Evolutionary conservation across 306 rosid species (phyloP).

Genomic region (Geum urbanum): DNA sequence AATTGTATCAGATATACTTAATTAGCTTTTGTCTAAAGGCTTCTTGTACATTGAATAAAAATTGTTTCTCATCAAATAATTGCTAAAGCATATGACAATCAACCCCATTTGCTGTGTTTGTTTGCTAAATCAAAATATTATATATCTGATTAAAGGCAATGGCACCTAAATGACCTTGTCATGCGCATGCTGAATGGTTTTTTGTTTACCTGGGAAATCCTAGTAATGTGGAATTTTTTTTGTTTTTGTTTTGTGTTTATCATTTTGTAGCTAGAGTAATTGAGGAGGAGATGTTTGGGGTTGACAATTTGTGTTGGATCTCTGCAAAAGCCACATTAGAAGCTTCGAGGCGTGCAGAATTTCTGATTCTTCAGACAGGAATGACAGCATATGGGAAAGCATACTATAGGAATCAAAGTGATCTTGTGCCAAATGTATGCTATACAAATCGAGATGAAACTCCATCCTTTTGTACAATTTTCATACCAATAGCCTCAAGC

Average conservation of each 20-base stretch:
- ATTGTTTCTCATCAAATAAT: neutral
- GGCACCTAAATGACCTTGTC: neutral
- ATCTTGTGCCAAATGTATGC: slow-evolving; percentile 92
- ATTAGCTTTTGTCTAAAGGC: neutral
- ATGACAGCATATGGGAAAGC: slow-evolving; percentile 98
- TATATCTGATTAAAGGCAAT: slow-evolving; percentile 1
- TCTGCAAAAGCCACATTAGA: slow-evolving; percentile 80
- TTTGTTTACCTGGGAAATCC: slow-evolving; percentile 9
- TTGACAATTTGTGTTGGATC: slow-evolving; percentile 92
- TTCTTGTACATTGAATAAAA: neutral
- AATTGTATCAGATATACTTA: slow-evolving; percentile 1
- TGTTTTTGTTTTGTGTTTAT: slow-evolving; percentile 16
- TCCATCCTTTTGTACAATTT: slow-evolving; percentile 13
- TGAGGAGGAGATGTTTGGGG: slow-evolving; percentile 97
- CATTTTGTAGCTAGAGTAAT: slow-evolving; percentile 70
- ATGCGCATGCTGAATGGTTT: slow-evolving; percentile 15
- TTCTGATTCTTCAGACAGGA: slow-evolving; percentile 91
- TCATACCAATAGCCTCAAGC: neutral
- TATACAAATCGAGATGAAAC: slow-evolving; percentile 17
- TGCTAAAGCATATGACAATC: neutral
- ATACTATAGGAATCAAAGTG: slow-evolving; percentile 67
- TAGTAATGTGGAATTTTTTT: slow-evolving; percentile 7
- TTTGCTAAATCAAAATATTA: neutral
- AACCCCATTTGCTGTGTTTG: neutral
- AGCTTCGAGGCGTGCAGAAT: slow-evolving; percentile 79